phyloP scores from a whole-genome alignment of 306 rosid genomes.

The Gastrolobium villosum region DNA sequence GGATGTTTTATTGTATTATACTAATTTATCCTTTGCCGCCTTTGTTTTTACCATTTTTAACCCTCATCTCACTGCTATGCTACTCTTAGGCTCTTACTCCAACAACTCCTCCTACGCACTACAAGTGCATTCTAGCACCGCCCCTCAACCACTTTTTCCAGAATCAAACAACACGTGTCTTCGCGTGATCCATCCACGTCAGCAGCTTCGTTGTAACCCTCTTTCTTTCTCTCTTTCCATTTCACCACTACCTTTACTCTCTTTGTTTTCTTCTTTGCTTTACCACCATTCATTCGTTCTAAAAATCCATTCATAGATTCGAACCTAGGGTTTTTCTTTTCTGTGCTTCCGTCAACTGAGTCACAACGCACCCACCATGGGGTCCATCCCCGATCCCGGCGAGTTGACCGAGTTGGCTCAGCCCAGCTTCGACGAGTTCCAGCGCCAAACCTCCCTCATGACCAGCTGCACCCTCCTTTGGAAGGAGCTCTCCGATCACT shows the following conservation, averaged over 20 bases:
- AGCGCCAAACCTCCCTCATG: slow-evolving; percentile 94
- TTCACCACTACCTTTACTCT: slow-evolving; percentile 44
- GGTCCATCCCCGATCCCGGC: slow-evolving; percentile 99
- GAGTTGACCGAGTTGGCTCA: slow-evolving; percentile 84
- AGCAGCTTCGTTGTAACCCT: slow-evolving; percentile 22
- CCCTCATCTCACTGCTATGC: neutral
- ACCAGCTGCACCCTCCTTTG: slow-evolving; percentile 96
- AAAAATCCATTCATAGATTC: slow-evolving; percentile 27
- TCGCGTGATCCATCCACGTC: slow-evolving; percentile 50
- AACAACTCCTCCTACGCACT: slow-evolving; percentile 35
- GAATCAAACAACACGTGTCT: slow-evolving; percentile 68
- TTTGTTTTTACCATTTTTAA: neutral
- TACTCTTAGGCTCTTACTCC: neutral
- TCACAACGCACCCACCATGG: slow-evolving; percentile 56
- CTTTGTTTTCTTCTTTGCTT: neutral
- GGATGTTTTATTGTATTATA: too few species aligned
- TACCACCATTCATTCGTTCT: neutral
- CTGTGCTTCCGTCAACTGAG: too few species aligned
- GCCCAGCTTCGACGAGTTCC: slow-evolving; percentile 93
- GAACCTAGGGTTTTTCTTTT: slow-evolving; percentile 35
- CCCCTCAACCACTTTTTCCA: slow-evolving; percentile 48
- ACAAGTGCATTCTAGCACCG: slow-evolving; percentile 61
- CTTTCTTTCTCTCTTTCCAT: slow-evolving; percentile 1
- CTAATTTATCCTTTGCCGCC: slow-evolving; percentile 26
- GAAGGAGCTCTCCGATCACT: slow-evolving; percentile 97